phyloP scores from a whole-genome alignment of 805 yeast genomes.

The Metschnikowia arizonensis region DNA sequence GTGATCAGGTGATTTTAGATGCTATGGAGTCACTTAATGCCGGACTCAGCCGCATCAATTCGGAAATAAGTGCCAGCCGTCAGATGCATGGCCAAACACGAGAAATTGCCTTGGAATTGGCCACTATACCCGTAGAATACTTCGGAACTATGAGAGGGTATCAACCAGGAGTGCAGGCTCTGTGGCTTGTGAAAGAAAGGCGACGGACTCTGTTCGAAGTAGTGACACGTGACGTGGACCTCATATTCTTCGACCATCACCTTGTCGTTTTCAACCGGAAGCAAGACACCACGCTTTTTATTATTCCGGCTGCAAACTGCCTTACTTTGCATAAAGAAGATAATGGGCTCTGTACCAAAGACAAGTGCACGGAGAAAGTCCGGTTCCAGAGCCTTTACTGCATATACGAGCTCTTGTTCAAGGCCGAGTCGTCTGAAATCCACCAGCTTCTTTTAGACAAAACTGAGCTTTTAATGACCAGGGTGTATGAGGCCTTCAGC shows the following conservation, averaged over 20 bases:
- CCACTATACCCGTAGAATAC: neutral
- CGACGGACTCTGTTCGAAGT: constrained; percentile 3
- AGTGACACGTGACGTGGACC: constrained; percentile 4
- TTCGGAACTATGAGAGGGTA: neutral
- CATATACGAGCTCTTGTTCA: constrained; percentile 12
- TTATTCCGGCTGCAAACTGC: constrained; percentile 8
- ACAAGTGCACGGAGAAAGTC: constrained; percentile 3
- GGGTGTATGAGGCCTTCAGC: neutral
- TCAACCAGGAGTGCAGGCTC: neutral
- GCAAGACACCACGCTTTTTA: constrained; percentile 4
- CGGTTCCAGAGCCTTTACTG: constrained; percentile 7
- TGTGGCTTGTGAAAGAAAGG: constrained; percentile 8
- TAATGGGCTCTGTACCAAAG: constrained; percentile 8
- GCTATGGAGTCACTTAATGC: constrained; percentile 8
- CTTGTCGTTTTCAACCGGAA: constrained; percentile 4
- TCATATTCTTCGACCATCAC: constrained; percentile 9
- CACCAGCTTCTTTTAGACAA: neutral
- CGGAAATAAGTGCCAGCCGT: constrained; percentile 7
- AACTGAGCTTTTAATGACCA: neutral
- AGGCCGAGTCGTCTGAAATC: neutral
- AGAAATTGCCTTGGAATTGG: neutral
- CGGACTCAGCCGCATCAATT: constrained; percentile 8
- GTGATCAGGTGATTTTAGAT: neutral
- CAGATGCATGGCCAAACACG: constrained; percentile 4
- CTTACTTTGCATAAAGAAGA: constrained; percentile 3